Evolutionary conservation across 2,329 filamentous ascomycete species (phyloP), one percentile per base, ranked within the genome.

Genomic region (Coniochaeta sp.): DNA sequence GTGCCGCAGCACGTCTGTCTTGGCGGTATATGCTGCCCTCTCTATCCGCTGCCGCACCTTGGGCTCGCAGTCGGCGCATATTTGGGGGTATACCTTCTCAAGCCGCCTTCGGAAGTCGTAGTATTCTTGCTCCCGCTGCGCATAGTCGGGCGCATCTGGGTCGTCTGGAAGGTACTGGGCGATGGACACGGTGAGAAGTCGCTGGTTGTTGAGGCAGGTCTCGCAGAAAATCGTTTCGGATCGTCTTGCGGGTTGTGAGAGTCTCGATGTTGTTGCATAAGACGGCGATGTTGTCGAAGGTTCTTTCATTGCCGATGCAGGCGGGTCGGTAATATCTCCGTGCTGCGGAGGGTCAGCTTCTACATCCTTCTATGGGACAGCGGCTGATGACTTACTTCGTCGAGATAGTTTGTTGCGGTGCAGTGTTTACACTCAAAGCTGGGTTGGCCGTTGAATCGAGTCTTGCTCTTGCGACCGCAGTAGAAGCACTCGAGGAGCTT

Each of bases 321-420:
- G 91, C 24, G 91, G 89, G 67, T 99, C 92, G 52, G 89, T 87
- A 58, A 97, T 94, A 49, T 95, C 84, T 62, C 92, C 92, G 65
- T 89, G 82, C 87, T 94, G 62, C 53, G 3, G n/a, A 18, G 49
- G 14, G 33, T 38, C 14, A 47, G 27, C 13, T 24, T 13, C 12
- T 30, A 7, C n/a, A n/a, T n/a, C n/a, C n/a, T n/a, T n/a, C n/a
- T n/a, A n/a, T n/a, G 56, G n/a, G n/a, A n/a, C n/a, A n/a, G n/a
- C n/a, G n/a, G n/a, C n/a, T n/a, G n/a, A n/a, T n/a, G 52, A 54
- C 74, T 54, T 71, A 94, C 91, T 73, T 92, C 78, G 65, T 99
- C 94, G 28, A 96, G 75, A 71, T 89, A 88, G 68, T 97, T 99
- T 53, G 86, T 83, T 16, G 91, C 88, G 61, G 94, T 88, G 74